phyloP scores from a whole-genome alignment of 176 grass and related monocot species.

The Carex kokanica region DNA sequence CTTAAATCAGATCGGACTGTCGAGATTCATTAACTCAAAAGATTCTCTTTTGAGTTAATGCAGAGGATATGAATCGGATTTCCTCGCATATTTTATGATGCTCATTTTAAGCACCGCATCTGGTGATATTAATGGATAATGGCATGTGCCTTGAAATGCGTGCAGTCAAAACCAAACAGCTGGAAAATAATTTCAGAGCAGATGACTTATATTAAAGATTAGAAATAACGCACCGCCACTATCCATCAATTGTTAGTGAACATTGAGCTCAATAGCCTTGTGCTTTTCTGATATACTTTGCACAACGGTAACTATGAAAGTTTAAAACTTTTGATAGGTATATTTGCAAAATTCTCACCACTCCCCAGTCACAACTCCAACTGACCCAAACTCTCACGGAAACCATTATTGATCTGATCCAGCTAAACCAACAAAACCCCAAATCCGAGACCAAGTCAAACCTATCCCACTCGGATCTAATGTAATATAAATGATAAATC shows the following conservation, averaged over 20 bases:
- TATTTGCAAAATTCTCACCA: slow-evolving; percentile 6
- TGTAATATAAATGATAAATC: background rate
- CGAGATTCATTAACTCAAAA: too few relatives aligned
- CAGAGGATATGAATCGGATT: too few relatives aligned
- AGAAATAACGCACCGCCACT: background rate
- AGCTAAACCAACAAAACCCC: background rate
- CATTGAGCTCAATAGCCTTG: background rate
- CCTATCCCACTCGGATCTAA: background rate
- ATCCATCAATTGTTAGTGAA: background rate
- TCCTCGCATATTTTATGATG: background rate
- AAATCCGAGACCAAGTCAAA: background rate
- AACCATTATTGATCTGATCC: background rate
- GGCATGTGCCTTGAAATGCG: background rate
- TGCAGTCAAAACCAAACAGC: slow-evolving; percentile 1
- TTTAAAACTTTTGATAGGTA: background rate
- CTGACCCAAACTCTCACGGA: background rate
- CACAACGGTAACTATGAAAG: background rate
- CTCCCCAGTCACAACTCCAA: background rate
- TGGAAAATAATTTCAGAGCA: background rate
- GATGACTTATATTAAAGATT: background rate
- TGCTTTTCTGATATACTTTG: background rate
- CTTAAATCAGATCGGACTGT: too few relatives aligned
- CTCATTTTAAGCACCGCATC: background rate
- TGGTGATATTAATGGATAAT: background rate
- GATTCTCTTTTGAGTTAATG: too few relatives aligned